phyloP scores from a whole-genome alignment of 169 alveolate species.

The Plasmodium inui region DNA sequence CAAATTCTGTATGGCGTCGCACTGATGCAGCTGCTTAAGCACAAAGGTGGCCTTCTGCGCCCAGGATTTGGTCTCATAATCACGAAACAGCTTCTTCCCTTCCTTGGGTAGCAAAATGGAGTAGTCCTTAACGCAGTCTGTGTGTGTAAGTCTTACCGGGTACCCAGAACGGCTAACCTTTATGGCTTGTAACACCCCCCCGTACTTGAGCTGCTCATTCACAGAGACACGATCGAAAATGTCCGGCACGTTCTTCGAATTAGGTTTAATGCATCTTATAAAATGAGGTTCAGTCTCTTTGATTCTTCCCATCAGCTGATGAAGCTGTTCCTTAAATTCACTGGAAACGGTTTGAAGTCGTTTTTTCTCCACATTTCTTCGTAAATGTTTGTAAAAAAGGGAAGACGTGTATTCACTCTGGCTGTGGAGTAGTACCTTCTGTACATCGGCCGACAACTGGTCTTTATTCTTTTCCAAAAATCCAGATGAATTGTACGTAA shows the following conservation, averaged over 20 bases:
- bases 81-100: conserved; percentile 29
- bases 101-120: conserved; percentile 78
- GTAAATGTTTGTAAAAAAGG: conserved; percentile 23
- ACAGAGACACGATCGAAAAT: conserved; percentile 92
- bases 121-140: conserved; percentile 89
- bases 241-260: conserved; percentile 87
- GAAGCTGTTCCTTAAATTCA: conserved; percentile 93
- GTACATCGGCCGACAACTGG: conserved; percentile 88
- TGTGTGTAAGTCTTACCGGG: conserved; percentile 93
- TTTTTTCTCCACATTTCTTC: conserved; percentile 64
- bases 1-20: conserved; percentile 1
- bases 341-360: conserved; percentile 89
- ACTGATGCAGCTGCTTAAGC: not conserved
- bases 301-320: conserved; percentile 90
- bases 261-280: conserved; percentile 97
- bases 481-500: conserved; percentile 92
- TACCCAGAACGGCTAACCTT: conserved; percentile 96
- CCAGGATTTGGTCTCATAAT: conserved; percentile 25
- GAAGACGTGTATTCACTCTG: conserved; percentile 46
- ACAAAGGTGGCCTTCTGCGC: conserved; percentile 38
- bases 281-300: conserved; percentile 93
- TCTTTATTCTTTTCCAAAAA: conserved; percentile 97
- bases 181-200: conserved; percentile 94
- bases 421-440: conserved; percentile 76
- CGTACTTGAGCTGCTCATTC: conserved; percentile 91